Conservation (phyloP, 208 protist genomes). For the Phytomonas sp. region DNA sequence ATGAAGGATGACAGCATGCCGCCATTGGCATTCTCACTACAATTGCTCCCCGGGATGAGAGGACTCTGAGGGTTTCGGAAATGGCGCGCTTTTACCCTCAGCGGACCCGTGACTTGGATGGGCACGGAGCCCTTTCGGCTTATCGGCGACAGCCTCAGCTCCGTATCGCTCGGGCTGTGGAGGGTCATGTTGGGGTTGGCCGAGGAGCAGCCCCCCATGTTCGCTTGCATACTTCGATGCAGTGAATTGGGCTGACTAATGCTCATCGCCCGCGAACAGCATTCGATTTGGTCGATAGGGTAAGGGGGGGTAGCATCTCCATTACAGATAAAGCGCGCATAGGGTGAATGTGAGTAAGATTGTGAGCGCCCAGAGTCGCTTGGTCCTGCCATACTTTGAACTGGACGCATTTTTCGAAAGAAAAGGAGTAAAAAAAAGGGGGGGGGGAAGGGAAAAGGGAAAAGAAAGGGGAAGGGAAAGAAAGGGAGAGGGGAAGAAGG, state of each 20-base stretch:
- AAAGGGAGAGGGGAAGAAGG: too few relatives aligned
- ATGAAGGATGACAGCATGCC: constrained; percentile 19
- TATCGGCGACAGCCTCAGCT: neutral
- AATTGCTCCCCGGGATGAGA: constrained; percentile 8
- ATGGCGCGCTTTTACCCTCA: constrained; percentile 22
- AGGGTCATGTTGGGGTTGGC: neutral
- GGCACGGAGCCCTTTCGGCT: constrained; percentile 18
- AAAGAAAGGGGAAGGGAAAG: too few relatives aligned
- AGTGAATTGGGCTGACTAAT: neutral
- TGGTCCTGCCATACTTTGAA: neutral
- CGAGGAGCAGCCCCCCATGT: neutral
- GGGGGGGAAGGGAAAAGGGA: too few relatives aligned
- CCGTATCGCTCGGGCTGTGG: neutral
- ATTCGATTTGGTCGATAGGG: constrained; percentile 1
- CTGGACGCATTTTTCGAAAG: neutral
- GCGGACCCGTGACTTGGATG: constrained; percentile 22
- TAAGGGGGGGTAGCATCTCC: constrained; percentile 14
- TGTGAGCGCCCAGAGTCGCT: neutral
- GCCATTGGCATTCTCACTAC: constrained; percentile 15
- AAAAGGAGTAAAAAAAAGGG: too few relatives aligned
- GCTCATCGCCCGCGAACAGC: neutral
- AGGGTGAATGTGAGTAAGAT: constrained; percentile 33
- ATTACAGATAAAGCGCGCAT: constrained; percentile 14
- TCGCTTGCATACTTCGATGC: neutral
- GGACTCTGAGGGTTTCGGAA: constrained; percentile 21